These are phyloP conservation scores for Rusavskia elegans DNA, from an alignment of 495 filamentous ascomycete species.

Conservation along the genomic window DNA sequence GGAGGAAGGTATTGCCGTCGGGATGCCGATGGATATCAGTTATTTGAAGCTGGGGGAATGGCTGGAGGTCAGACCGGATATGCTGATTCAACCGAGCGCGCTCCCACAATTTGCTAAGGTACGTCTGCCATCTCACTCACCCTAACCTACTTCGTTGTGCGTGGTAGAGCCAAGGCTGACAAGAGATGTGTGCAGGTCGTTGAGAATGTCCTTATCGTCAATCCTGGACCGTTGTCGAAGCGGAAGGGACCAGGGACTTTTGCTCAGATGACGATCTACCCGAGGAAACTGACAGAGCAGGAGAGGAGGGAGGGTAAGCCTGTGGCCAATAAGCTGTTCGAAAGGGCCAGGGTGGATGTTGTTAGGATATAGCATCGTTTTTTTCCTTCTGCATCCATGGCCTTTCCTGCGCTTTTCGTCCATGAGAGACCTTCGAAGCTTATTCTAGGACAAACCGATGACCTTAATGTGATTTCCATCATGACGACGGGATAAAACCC, in stretches of 20 bases:
- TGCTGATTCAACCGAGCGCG: slow-evolving; percentile 69
- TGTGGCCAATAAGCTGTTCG: slow-evolving; percentile 58
- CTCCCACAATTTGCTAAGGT: slow-evolving; percentile 80
- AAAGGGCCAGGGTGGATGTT: slow-evolving; percentile 74
- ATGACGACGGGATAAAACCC: no score
- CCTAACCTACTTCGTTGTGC: no score
- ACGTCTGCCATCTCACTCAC: slow-evolving; percentile 12
- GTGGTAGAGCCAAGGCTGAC: no score
- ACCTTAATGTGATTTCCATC: no score
- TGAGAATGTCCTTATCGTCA: slow-evolving; percentile 70
- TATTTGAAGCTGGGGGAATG: slow-evolving; percentile 86
- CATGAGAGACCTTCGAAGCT: background rate
- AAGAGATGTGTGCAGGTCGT: slow-evolving; percentile 41
- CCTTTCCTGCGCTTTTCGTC: background rate
- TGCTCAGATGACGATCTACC: slow-evolving; percentile 58
- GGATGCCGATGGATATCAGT: slow-evolving; percentile 63
- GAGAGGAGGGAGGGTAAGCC: slow-evolving; percentile 27
- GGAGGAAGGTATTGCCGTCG: slow-evolving; percentile 43
- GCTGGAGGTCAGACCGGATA: slow-evolving; percentile 68
- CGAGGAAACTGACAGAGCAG: slow-evolving; percentile 37
- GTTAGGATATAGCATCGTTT: slow-evolving; percentile 43
- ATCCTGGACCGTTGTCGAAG: slow-evolving; percentile 78
- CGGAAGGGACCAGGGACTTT: slow-evolving; percentile 65
- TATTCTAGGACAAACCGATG: no score
- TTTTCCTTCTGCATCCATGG: background rate